Evolutionary conservation across 495 filamentous ascomycete species (phyloP), one percentile per base, ranked within the genome.

Genomic region (Glutinoglossum americanum): DNA sequence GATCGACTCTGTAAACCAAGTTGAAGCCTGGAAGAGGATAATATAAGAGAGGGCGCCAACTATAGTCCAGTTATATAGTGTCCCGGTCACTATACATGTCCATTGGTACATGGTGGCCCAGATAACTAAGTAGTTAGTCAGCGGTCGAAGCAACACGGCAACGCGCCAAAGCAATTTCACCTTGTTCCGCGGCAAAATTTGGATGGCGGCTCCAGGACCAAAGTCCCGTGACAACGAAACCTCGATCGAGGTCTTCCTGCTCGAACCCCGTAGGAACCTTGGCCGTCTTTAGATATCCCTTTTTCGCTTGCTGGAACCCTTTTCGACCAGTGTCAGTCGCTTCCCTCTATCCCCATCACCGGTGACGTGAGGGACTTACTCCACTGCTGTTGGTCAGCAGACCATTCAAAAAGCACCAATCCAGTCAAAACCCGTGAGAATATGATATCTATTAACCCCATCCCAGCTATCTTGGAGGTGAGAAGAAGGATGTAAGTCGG

Each of bases 311-410:
- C 59, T 97, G 89, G 75, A 78, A 99, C 58, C 77, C 79, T 82
- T 54, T 41, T 56, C 54, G 10, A 19, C n/a, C 21, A 30, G 28
- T 10, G 32, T 32, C 26, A 27, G 8, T 2, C 8, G 1, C 26
- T 30, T 51, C 4, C 51, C 13, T 35, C 54, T 33, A 6, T 17
- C 8, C 37, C 37, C 37, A 13, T 19, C 26, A 21, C 41, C 60
- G 33, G 28, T 59, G 28, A 55, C 27, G 41, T 26, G 25, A 39
- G 21, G 27, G 11, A 63, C 75, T 60, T 68, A 81, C 80, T 74
- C 93, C 93, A 99, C 68, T 96, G 90, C 66, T 95, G 87, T 60
- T 90, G 80, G 65, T 99, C 93, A 64, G 89, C 87, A 64, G 93
- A 76, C 68, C 73, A 82, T 62, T 92, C 86, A 54, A 84, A 71